Evolutionary conservation across 228 moss, liverwort and hornwort genomes (phyloP), one percentile per base, ranked within the genome.

Genomic region (Sphagnum fallax): DNA sequence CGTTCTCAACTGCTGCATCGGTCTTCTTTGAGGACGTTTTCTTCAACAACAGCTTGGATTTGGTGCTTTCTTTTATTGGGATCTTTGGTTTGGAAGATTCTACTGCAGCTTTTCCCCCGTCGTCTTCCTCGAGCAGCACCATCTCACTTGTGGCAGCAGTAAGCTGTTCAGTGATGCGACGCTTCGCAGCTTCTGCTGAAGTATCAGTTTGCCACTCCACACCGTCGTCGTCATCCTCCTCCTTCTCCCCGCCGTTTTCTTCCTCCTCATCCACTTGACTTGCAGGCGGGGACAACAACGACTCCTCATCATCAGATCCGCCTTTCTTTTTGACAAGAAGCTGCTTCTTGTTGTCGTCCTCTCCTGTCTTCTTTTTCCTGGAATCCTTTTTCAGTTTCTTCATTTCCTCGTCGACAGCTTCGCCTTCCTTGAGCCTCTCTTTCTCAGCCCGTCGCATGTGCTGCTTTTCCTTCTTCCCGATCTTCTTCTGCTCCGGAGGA

Each of bases 151-250:
- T 93, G 0, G 93, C 98, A 16, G 89, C 75, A 10, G 93, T 93
- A 12, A 98, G 81, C 79, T 98, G 98, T 75, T 98, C 98, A 63
- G 88, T 68, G 63, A 98, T 92, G 60, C 98, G 83, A 76, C 86
- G 88, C 74, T 98, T 86, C 0, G 93, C 98, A 5, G 98, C 98
- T 73, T 87, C 98, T 8, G 98, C 92, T 4, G 98, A 98, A 4
- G 98, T 93, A 65, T 98, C 98, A 8, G 98, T 98, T 13, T 89
- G 88, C 98, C 98, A 98, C 74, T 93, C 82, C 15, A 98, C 98
- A 49, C 77, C 93, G 66, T 84, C 87, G 51, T 89, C 91, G 15
- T 88, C 91, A 4, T 75, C 84, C 55, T 55, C 55, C 32, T 32
- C 32, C 32, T 32, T 32, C 11, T 81, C 91, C 5, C 74, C 88